Conservation (phyloP, 495 filamentous ascomycete genomes). For the Xylaria telfairii region DNA sequence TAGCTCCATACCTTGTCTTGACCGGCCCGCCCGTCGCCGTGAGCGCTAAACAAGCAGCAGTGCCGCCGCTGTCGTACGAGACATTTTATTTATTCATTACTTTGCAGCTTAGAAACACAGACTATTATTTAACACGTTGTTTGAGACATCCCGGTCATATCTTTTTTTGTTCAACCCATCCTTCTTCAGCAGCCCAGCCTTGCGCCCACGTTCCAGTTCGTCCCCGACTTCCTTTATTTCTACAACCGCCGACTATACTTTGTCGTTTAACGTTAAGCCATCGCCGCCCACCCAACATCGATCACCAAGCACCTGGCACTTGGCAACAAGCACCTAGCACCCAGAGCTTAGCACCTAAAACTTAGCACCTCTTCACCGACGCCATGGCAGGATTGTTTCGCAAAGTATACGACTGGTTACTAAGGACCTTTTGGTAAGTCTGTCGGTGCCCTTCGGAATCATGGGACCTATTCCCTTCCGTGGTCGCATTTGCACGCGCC, state of each 20-base stretch:
- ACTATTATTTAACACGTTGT: constrained; percentile 45
- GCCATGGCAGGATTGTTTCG: constrained; percentile 88
- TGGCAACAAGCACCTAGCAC: too few relatives aligned
- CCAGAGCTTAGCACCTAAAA: too few relatives aligned
- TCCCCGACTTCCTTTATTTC: constrained; percentile 4
- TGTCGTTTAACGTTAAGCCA: not conserved
- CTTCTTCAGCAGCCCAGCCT: constrained; percentile 37
- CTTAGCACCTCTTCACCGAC: constrained; percentile 19
- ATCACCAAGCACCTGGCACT: not conserved
- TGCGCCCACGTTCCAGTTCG: constrained; percentile 29
- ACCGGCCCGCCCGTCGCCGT: constrained; percentile 40
- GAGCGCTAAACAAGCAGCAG: constrained; percentile 41
- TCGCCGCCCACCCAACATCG: constrained; percentile 12
- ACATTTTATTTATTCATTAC: constrained; percentile 51
- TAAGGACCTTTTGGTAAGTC: constrained; percentile 97
- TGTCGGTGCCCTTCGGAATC: constrained; percentile 25
- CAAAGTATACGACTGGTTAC: constrained; percentile 95
- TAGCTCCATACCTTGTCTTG: constrained; percentile 39
- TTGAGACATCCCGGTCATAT: constrained; percentile 40
- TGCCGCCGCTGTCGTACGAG: constrained; percentile 50
- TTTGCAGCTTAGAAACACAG: constrained; percentile 45
- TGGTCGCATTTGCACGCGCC: constrained; percentile 34
- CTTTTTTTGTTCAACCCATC: constrained; percentile 36
- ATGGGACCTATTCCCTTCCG: constrained; percentile 24
- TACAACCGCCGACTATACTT: constrained; percentile 2